Evolutionary conservation across 1,284 basidiomycete species (phyloP), one percentile per base, ranked within the genome.

Genomic region (Ustilago cynodontis): DNA sequence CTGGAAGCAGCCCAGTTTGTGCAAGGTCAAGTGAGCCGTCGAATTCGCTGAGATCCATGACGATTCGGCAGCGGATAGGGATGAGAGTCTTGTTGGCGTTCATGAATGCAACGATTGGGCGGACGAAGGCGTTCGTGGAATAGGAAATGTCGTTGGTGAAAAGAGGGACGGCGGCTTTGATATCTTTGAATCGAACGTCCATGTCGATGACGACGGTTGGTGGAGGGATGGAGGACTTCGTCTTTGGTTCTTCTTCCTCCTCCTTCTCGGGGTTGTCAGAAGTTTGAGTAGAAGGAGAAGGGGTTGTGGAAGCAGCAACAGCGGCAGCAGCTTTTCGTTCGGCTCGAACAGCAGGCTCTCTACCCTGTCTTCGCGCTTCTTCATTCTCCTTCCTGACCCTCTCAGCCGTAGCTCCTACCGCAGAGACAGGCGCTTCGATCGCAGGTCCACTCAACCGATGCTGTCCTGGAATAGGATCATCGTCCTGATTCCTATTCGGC

Each of bases 51-150:
- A 86, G 71, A 55, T 86, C 84, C 78, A 84, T 83, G 2, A 86
- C 82, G 41, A 86, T 76, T 3, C 83, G 72, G 60, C 82, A 83
- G 9, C 78, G 76, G 51, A 86, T 81, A 6, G 82, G 82, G 37
- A 83, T 83, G 33, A 83, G 67, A 50, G 82, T 83, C 61, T 78
- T 77, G 71, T 86, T 82, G 50, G 84, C 83, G 59, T 86, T 86
- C 80, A 99, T 97, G 85, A 99, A 99, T 0, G 95, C 95, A 6
- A 99, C 97, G 74, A 99, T 98, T 4, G 97, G 96, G 66, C 97
- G 88, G 47, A 98, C 93, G 33, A 99, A 88, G n/a, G 96, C 97
- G 83, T 93, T 94, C 82, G 96, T 96, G 71, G 93, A 92, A 84
- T 98, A 94, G 60, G 93, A 94, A 65, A 99, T 85, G 51, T 82